Evolutionary conservation across 177 flowering plant species (phyloP).

Genomic region (Vitis hybrid): DNA sequence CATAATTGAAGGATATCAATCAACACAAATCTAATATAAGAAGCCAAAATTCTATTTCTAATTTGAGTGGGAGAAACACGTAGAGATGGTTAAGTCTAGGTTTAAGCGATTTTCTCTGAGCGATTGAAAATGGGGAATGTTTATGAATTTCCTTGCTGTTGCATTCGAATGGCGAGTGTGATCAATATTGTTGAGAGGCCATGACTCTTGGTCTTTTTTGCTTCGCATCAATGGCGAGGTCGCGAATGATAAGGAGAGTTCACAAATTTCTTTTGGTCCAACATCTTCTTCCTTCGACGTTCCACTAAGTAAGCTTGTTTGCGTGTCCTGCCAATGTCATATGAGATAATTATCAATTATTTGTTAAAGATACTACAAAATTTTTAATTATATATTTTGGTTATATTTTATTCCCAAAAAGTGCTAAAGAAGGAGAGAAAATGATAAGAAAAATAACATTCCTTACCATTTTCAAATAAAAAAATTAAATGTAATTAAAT

Average conservation of each 20-base stretch:
- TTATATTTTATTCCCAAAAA: no score
- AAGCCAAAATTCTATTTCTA: not conserved
- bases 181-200: conserved; percentile 1
- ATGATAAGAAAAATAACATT: no score
- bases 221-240: not conserved
- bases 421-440: no score
- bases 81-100: conserved; percentile 19
- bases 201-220: conserved; percentile 6
- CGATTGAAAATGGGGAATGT: not conserved
- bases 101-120: conserved; percentile 2
- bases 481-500: no score
- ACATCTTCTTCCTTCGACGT: not conserved
- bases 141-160: not conserved
- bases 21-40: not conserved
- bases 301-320: not conserved
- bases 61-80: not conserved
- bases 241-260: conserved; percentile 16
- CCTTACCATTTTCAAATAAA: no score
- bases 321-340: not conserved
- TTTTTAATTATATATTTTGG: no score
- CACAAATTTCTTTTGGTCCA: not conserved
- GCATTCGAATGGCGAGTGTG: not conserved
- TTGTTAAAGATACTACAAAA: no score
- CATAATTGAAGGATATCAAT: not conserved
- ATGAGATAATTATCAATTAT: no score